These are phyloP conservation scores for Ogataea corticis DNA, from an alignment of 805 yeast species.

Conservation along the genomic window DNA sequence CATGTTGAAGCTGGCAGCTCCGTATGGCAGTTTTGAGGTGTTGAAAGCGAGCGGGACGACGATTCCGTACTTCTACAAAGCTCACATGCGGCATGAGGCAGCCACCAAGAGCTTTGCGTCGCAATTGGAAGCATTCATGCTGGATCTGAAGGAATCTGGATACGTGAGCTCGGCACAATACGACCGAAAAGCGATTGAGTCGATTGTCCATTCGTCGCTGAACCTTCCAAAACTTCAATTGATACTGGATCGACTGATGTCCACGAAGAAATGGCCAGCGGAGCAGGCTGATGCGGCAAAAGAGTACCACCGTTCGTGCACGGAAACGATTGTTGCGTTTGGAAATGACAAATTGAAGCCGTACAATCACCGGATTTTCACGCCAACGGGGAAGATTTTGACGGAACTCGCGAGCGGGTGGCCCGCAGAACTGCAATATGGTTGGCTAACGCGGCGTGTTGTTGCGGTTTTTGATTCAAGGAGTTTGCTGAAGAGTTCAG, in stretches of 20 bases:
- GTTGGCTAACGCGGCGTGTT: conserved; percentile 85
- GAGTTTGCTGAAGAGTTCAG: conserved; percentile 27
- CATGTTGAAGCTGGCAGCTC: conserved; percentile 64
- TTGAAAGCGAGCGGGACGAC: conserved; percentile 79
- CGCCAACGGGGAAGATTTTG: conserved; percentile 87
- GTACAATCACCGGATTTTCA: conserved; percentile 69
- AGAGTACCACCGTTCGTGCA: conserved; percentile 51
- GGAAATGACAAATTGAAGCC: conserved; percentile 56
- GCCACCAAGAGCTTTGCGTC: conserved; percentile 68
- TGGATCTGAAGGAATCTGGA: conserved; percentile 34
- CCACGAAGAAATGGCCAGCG: conserved; percentile 46
- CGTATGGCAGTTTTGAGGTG: conserved; percentile 73
- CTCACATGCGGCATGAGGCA: conserved; percentile 92
- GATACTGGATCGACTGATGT: conserved; percentile 61
- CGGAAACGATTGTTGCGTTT: conserved; percentile 77
- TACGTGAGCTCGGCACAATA: conserved; percentile 34
- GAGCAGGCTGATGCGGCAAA: conserved; percentile 32
- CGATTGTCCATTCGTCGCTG: conserved; percentile 65
- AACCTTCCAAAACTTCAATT: conserved; percentile 72
- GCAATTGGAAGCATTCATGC: conserved; percentile 44
- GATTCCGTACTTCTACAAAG: conserved; percentile 88
- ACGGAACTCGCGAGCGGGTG: conserved; percentile 82
- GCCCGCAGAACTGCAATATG: conserved; percentile 85
- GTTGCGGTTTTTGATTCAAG: conserved; percentile 63
- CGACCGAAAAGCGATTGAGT: conserved; percentile 54